These are phyloP conservation scores for Hemisphaericaspora xylofermentans DNA, from an alignment of 1,139 yeast species.

Conservation along the genomic window DNA sequence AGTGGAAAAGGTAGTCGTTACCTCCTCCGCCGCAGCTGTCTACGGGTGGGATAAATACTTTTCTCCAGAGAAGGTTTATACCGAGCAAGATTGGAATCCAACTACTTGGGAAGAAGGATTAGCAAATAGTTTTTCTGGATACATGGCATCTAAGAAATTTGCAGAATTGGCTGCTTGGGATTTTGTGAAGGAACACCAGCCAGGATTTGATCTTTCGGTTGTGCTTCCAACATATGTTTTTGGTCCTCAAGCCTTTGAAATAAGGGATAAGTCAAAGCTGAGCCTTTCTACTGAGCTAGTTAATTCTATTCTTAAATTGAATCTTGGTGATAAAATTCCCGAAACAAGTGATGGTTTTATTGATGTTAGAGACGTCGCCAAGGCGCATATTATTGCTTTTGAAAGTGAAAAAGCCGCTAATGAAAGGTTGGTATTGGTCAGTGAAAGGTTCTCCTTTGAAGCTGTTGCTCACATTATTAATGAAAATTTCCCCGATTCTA, in stretches of 20 bases:
- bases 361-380: slow-evolving; percentile 44
- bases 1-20: slow-evolving; percentile 25
- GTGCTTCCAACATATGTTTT: slow-evolving; percentile 37
- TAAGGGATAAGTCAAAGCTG: slow-evolving; percentile 11
- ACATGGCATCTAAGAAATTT: slow-evolving; percentile 31
- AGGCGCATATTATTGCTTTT: slow-evolving; percentile 34
- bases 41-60: slow-evolving; percentile 9
- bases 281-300: slow-evolving; percentile 20
- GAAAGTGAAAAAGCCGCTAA: slow-evolving; percentile 26
- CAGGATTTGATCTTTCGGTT: slow-evolving; percentile 25
- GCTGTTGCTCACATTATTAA: slow-evolving; percentile 32
- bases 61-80: slow-evolving; percentile 14
- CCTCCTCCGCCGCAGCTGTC: slow-evolving; percentile 30
- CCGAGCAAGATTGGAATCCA: slow-evolving; percentile 40
- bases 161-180: slow-evolving; percentile 52
- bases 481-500: slow-evolving; percentile 26
- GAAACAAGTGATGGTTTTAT: slow-evolving; percentile 28
- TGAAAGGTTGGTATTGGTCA: slow-evolving; percentile 26
- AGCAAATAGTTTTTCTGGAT: slow-evolving; percentile 22
- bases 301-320: slow-evolving; percentile 16
- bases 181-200: slow-evolving; percentile 33
- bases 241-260: slow-evolving; percentile 42
- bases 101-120: slow-evolving; percentile 31
- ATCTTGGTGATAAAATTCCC: slow-evolving; percentile 17
- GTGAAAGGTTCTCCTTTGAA: slow-evolving; percentile 33